phyloP scores from a whole-genome alignment of 1,284 basidiomycete species.

The Moniliella sp. region DNA sequence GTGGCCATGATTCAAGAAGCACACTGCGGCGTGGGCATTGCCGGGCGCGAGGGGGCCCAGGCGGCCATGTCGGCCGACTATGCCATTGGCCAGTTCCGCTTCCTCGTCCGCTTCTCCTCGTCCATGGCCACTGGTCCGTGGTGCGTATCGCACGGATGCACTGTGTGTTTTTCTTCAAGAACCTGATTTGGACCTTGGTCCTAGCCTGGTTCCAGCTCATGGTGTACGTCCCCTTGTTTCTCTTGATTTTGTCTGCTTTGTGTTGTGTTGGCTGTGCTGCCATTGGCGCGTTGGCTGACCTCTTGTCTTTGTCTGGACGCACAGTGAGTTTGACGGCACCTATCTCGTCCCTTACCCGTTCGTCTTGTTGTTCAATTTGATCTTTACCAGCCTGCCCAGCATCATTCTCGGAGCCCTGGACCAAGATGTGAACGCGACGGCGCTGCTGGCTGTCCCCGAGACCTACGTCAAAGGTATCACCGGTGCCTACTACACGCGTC shows the following conservation, averaged over 20 bases:
- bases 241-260: too few relatives aligned
- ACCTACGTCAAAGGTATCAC: conserved; percentile 79
- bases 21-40: conserved; percentile 82
- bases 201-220: conserved; percentile 93
- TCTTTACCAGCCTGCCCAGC: conserved; percentile 82
- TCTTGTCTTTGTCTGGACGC: too few relatives aligned
- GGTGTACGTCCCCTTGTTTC: too few relatives aligned
- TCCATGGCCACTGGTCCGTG: conserved; percentile 90
- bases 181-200: conserved; percentile 45
- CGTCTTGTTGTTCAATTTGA: conserved; percentile 49
- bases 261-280: too few relatives aligned
- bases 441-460: conserved; percentile 71
- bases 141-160: conserved; percentile 63
- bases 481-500: conserved; percentile 72
- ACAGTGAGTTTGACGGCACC: too few relatives aligned
- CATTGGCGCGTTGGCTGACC: too few relatives aligned
- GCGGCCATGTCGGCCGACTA: conserved; percentile 98
- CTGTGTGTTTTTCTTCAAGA: conserved; percentile 68
- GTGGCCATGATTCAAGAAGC: conserved; percentile 97
- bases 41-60: conserved; percentile 85
- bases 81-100: conserved; percentile 89
- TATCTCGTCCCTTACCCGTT: conserved; percentile 37
- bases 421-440: conserved; percentile 77
- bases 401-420: conserved; percentile 84
- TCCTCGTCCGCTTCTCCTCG: conserved; percentile 65